Base-by-base conservation (phyloP, 2,329 filamentous ascomycete species). In the Fusarium buxicola region DNA sequence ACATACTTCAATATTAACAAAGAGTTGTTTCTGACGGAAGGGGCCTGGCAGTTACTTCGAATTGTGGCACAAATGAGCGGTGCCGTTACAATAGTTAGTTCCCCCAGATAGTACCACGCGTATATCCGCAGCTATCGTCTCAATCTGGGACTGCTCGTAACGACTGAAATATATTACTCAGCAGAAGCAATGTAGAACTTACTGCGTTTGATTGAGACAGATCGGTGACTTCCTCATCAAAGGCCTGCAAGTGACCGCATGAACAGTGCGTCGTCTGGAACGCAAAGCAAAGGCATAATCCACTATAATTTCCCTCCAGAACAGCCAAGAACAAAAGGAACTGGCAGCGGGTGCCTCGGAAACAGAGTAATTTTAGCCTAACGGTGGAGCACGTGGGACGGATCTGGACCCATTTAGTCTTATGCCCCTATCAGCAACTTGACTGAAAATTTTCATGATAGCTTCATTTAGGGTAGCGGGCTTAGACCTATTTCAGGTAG, bases 401-500 rank as follows among this genome's bases (percentile, higher is more conserved):
- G 24, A 35, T 31, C 39, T 27, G 35, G 44, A 27, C 10, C 50
- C 34, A 27, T 44, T 13, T 30, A 46, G 13, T 15, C n/a, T 21
- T 10, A 21, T n/a, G 34, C 31, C 11, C 28, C 49, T 44, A 44
- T 64, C 57, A 64, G 61, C 57, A 41, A 61, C 34, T 27, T n/a
- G 25, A 11, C 21, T 24, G 35, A 59, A 52, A 65, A 53, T 58
- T 63, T 64, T 68, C 59, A 68, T 63, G 65, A 68, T 68, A 66
- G 65, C 65, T 60, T 68, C 65, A 63, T 54, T 44, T 51, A 34
- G 34, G 30, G 41, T 25, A 32, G 21, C 49, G 59, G 54, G 53
- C 18, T 60, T 58, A 61, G 54, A 52, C 59, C 65, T 64, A 60
- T 63, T 66, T 43, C 40, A 53, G 57, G 40, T 55, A 66, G 49